Evolutionary conservation across 2,329 filamentous ascomycete species (phyloP), one percentile per base, ranked within the genome.

Genomic region (Aspergillus jensenii): DNA sequence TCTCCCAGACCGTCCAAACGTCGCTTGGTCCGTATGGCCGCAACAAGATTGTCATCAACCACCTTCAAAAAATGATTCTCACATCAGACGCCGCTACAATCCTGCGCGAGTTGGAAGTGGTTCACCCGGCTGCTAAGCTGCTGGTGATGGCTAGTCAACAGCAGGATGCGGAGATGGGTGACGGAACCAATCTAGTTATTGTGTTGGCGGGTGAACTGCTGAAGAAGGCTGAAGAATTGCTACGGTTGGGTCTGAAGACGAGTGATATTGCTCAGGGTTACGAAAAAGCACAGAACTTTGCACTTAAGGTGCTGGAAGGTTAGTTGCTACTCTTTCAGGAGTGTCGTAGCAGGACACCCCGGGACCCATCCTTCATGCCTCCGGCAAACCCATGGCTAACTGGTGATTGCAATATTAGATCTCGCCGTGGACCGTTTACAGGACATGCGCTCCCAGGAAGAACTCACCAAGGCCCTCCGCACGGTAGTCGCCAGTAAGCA

Each of bases 31-130:
- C 95, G 60, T 97, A 96, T 79, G 95, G 95, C 72, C 90, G 95
- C 78, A 99, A 99, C 84, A 99, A 99, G 83, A 93, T 99, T 74
- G 91, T 99, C 81, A 98, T 99, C 84, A 99, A 99, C 83, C 96
- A 99, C 81, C 84, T 99, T 63, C 91, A 96, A 78, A 99, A 99
- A 84, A 97, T 99, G 95, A 96, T 97, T 69, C 84, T 99, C 65
- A 99, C 96, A 68, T 98, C 93, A 60, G 95, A 99, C 74, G 95
- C 95, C 65, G 95, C 95, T 65, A 98, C 95, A 44, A 99, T 99
- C 74, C 85, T 99, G 68, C 89, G 92, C 72, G 96, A 99, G 81
- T 87, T 99, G 76, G 95, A 99, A 72, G 95, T 99, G 62, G 93
- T 99, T 56, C 95, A 99, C 81, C 95, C 96, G 62, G 95, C 95